Evolutionary conservation across 345 rosid species (phyloP).

Genomic region (Ceriops decandra): DNA sequence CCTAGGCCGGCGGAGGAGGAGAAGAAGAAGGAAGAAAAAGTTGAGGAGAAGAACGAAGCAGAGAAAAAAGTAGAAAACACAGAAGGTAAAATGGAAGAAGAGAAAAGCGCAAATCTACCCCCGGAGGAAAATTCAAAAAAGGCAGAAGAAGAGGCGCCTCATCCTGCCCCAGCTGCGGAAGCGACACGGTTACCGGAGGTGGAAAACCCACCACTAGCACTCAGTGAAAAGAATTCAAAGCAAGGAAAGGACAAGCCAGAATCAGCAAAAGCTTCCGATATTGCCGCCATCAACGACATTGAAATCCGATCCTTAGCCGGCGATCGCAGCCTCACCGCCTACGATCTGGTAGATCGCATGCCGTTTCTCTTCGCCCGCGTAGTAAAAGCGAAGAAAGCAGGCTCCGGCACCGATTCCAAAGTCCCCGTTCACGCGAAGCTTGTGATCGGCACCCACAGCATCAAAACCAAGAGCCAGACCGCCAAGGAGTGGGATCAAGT

Average conservation of each 20-base stretch:
- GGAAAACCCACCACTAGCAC: conserved; percentile 46
- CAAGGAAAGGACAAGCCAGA: conserved; percentile 29
- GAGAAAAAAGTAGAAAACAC: conserved; percentile 32
- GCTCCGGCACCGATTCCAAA: conserved; percentile 28
- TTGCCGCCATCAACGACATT: conserved; percentile 33
- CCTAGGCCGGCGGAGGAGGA: conserved; percentile 30
- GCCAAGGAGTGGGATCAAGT: conserved; percentile 89
- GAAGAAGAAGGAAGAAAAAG: conserved; percentile 32
- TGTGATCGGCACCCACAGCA: conserved; percentile 71
- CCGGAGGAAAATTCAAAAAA: conserved; percentile 24
- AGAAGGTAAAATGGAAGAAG: conserved; percentile 25
- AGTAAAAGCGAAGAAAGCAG: conserved; percentile 58
- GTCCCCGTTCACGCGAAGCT: conserved; percentile 57
- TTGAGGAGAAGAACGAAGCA: conserved; percentile 34
- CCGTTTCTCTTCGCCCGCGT: conserved; percentile 75
- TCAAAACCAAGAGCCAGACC: conserved; percentile 59
- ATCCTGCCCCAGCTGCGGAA: conserved; percentile 20
- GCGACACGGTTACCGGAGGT: conserved; percentile 31
- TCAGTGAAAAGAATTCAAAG: conserved; percentile 31
- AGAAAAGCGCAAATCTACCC: conserved; percentile 31
- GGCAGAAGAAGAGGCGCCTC: conserved; percentile 1
- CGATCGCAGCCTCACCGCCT: conserved; percentile 53
- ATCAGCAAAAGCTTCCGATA: conserved; percentile 31
- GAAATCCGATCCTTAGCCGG: conserved; percentile 53
- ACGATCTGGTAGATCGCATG: conserved; percentile 81